Conservation (phyloP, 306 rosid species). For the Dalbergia cultrata region DNA sequence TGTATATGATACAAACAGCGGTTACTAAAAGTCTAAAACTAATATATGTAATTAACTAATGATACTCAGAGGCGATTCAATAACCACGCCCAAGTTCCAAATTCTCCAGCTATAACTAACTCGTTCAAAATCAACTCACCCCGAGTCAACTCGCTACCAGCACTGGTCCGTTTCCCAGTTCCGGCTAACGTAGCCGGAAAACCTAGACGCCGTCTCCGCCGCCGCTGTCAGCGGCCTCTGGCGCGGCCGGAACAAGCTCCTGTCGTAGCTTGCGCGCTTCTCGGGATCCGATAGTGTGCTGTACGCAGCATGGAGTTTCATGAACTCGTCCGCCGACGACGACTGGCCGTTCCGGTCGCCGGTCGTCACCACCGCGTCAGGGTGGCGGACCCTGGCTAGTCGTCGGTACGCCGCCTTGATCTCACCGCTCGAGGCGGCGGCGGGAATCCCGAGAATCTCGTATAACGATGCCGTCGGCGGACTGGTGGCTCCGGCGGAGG, state of each 20-base stretch:
- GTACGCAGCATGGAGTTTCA: constrained; percentile 76
- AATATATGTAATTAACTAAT: no score
- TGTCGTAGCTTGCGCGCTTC: constrained; percentile 81
- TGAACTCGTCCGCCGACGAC: constrained; percentile 63
- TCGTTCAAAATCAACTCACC: neutral
- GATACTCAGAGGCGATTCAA: constrained; percentile 2
- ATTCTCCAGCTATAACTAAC: neutral
- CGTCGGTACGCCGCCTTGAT: constrained; percentile 81
- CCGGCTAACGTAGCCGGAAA: constrained; percentile 61
- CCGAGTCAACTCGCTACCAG: constrained; percentile 71
- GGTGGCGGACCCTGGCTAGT: constrained; percentile 74
- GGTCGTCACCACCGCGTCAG: constrained; percentile 66
- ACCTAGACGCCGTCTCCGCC: constrained; percentile 41
- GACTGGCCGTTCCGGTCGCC: constrained; percentile 57
- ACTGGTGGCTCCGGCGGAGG: constrained; percentile 37
- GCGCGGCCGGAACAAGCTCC: constrained; percentile 49
- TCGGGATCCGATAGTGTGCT: constrained; percentile 76
- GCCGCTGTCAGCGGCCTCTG: constrained; percentile 46
- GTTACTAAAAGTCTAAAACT: neutral
- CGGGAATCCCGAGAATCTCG: constrained; percentile 69
- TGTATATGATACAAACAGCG: neutral
- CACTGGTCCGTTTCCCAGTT: constrained; percentile 98
- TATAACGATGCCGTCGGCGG: constrained; percentile 62
- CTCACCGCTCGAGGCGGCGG: constrained; percentile 68
- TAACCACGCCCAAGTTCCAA: constrained; percentile 2